Percentiles rank a stretch among this genome's conserved stretches.
phyloP scores from a whole-genome alignment of 2,329 filamentous ascomycete genomes.

The Trichoderma koningii region DNA sequence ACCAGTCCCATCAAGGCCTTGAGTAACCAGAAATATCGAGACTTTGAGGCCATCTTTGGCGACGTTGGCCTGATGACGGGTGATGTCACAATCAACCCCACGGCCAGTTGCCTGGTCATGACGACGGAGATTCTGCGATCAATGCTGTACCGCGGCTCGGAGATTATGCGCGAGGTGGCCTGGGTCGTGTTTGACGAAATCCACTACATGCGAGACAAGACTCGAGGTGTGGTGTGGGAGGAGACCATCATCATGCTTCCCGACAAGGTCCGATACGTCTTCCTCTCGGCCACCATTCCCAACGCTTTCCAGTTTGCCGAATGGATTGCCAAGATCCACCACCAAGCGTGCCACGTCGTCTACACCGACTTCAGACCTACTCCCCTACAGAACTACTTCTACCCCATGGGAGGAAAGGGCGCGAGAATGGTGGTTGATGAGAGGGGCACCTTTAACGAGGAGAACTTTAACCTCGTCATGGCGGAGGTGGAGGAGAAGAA shows the following conservation, averaged over 20 bases:
- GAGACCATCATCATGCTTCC: slow-evolving; percentile 97
- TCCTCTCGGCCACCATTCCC: slow-evolving; percentile 95
- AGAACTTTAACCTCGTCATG: slow-evolving; percentile 98
- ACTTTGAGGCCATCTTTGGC: slow-evolving; percentile 93
- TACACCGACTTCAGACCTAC: slow-evolving; percentile 98
- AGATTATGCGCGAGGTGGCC: slow-evolving; percentile 98
- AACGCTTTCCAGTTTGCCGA: slow-evolving; percentile 99
- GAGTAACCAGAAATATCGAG: slow-evolving; percentile 98
- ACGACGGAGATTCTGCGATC: slow-evolving; percentile 98
- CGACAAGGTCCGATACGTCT: slow-evolving; percentile 98
- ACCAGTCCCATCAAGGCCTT: slow-evolving; percentile 98
- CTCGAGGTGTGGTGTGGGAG: slow-evolving; percentile 96
- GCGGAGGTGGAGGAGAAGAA: slow-evolving; percentile 82
- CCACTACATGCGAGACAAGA: slow-evolving; percentile 95
- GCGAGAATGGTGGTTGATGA: slow-evolving; percentile 96
- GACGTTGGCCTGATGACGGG: slow-evolving; percentile 98
- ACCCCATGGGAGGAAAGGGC: slow-evolving; percentile 86
- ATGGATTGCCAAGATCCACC: slow-evolving; percentile 98
- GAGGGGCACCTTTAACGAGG: slow-evolving; percentile 92
- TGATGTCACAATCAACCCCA: slow-evolving; percentile 98
- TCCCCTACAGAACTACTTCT: slow-evolving; percentile 96
- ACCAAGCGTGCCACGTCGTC: slow-evolving; percentile 96
- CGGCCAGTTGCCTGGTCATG: slow-evolving; percentile 97
- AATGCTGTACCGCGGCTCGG: slow-evolving; percentile 96
- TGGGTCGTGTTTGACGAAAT: slow-evolving; percentile 99